These are phyloP conservation scores for Microdochium trichocladiopsis DNA, from an alignment of 2,329 filamentous ascomycete genomes.

Conservation along the genomic window DNA sequence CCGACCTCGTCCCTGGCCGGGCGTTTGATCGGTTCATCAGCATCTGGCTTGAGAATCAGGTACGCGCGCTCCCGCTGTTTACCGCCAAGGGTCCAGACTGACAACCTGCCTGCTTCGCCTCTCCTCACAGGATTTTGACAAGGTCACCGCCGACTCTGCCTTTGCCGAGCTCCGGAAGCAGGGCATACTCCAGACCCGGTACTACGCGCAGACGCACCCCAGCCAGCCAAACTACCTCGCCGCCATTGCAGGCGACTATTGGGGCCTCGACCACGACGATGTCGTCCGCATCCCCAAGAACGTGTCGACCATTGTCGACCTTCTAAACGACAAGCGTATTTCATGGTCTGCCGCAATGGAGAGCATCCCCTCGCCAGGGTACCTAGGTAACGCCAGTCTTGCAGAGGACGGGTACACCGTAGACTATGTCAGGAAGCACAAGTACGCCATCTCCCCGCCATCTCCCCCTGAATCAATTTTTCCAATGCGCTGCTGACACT, in stretches of 20 bases:
- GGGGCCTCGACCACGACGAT: constrained; percentile 38
- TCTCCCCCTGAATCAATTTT: neutral
- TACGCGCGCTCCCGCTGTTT: constrained; percentile 6
- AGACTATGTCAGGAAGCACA: constrained; percentile 34
- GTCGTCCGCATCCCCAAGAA: constrained; percentile 33
- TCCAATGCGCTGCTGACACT: neutral
- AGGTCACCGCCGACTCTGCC: constrained; percentile 28
- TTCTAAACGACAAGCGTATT: constrained; percentile 31
- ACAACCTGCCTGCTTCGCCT: neutral
- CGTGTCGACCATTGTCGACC: constrained; percentile 37
- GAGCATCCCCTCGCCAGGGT: constrained; percentile 35
- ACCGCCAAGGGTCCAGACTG: neutral
- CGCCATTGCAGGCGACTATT: constrained; percentile 38
- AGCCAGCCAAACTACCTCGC: constrained; percentile 41
- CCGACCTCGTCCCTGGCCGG: constrained; percentile 23
- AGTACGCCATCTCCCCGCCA: constrained; percentile 13
- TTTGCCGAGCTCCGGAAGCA: constrained; percentile 31
- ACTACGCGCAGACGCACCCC: constrained; percentile 37
- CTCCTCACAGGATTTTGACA: constrained; percentile 30
- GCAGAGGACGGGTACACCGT: constrained; percentile 12
- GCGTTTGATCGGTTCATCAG: constrained; percentile 34
- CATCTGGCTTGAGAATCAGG: constrained; percentile 37
- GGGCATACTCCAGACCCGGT: constrained; percentile 35
- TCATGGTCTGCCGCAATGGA: constrained; percentile 40
- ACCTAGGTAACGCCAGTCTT: constrained; percentile 32